Conservation (phyloP, 1,284 basidiomycete species). For the Sparassis latifolia region DNA sequence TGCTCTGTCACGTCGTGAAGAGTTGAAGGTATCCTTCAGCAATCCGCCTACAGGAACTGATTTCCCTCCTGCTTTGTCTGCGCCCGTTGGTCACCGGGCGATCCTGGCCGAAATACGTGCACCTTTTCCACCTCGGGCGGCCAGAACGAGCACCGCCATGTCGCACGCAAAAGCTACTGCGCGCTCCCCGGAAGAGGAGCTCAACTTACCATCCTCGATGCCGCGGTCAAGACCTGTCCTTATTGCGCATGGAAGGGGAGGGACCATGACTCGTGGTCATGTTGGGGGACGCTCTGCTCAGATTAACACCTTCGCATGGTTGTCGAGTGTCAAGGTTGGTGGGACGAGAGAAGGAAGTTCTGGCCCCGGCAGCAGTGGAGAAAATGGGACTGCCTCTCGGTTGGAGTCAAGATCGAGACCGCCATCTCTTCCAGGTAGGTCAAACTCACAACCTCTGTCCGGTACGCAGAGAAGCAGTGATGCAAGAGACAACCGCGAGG, state of each 20-base stretch:
- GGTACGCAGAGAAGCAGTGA: conserved; percentile 29
- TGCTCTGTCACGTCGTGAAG: conserved; percentile 6
- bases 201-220: conserved; percentile 1
- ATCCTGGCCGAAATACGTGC: conserved; percentile 68
- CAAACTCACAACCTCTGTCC: conserved; percentile 9
- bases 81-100: conserved; percentile 56
- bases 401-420: conserved; percentile 20
- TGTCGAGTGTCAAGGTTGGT: conserved; percentile 63
- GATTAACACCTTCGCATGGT: conserved; percentile 65
- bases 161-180: not conserved
- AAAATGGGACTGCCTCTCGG: conserved; percentile 33
- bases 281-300: conserved; percentile 43
- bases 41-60: conserved; percentile 23
- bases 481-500: conserved; percentile 35
- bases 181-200: not conserved
- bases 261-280: conserved; percentile 54
- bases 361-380: conserved; percentile 42
- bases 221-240: conserved; percentile 10
- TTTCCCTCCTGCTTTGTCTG: conserved; percentile 43
- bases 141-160: not conserved
- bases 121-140: conserved; percentile 30
- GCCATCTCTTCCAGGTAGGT: conserved; percentile 14
- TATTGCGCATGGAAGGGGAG: conserved; percentile 22
- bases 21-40: conserved; percentile 26
- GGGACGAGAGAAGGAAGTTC: conserved; percentile 42